A percentile compares a stretch with the other conserved stretches of the same genome.
Conservation (phyloP, 2,329 filamentous ascomycete species). For the Botrytis porri region DNA sequence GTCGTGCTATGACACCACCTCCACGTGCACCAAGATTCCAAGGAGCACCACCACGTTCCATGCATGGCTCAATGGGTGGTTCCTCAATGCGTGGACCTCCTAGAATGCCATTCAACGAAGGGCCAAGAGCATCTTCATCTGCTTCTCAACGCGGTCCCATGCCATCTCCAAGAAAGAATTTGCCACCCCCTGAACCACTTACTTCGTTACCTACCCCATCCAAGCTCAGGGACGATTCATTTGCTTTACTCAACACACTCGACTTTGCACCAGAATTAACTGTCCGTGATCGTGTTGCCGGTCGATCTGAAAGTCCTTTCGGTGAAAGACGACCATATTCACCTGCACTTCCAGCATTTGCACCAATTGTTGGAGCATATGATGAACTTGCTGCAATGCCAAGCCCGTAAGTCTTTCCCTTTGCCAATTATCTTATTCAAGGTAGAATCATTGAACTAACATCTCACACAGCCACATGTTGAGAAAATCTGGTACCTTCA, state of each 20-base stretch:
- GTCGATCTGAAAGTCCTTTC: slow-evolving; percentile 62
- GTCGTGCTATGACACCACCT: slow-evolving; percentile 94
- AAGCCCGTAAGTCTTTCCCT: slow-evolving; percentile 70
- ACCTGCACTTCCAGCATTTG: slow-evolving; percentile 67
- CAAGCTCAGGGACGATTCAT: slow-evolving; percentile 77
- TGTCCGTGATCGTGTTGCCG: slow-evolving; percentile 65
- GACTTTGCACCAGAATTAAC: slow-evolving; percentile 83
- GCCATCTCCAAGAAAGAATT: slow-evolving; percentile 48
- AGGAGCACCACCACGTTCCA: slow-evolving; percentile 41
- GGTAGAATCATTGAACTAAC: slow-evolving; percentile 33
- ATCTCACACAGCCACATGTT: slow-evolving; percentile 56
- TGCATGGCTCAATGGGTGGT: slow-evolving; percentile 50
- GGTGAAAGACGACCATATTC: slow-evolving; percentile 70
- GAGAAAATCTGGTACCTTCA: slow-evolving; percentile 76
- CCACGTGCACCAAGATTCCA: slow-evolving; percentile 51
- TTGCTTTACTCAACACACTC: slow-evolving; percentile 63
- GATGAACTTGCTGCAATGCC: slow-evolving; percentile 84
- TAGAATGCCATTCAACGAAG: slow-evolving; percentile 43
- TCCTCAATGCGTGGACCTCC: slow-evolving; percentile 36
- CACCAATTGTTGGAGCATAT: slow-evolving; percentile 78
- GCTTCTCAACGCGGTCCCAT: slow-evolving; percentile 45
- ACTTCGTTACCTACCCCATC: slow-evolving; percentile 79
- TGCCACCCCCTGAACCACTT: slow-evolving; percentile 72
- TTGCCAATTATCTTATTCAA: not conserved
- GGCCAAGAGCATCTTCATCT: slow-evolving; percentile 63